These are phyloP conservation scores for Talaromyces rugulosus DNA, from an alignment of 2,329 filamentous ascomycete species.

Conservation along the genomic window DNA sequence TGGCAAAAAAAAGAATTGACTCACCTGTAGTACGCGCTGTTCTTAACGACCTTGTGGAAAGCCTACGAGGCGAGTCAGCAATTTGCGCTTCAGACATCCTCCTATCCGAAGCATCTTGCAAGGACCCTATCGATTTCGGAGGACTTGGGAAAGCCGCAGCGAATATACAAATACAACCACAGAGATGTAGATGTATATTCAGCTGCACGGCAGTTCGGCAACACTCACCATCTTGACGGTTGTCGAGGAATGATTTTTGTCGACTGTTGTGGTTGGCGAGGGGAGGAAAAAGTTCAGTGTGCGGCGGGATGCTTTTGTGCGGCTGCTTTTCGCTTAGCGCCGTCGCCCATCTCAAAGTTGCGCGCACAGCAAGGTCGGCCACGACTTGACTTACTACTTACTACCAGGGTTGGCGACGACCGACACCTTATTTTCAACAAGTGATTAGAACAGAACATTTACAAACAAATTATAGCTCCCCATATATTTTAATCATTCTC, in stretches of 20 bases:
- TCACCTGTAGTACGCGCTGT: slow-evolving; percentile 97
- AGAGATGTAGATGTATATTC: slow-evolving; percentile 11
- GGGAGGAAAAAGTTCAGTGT: slow-evolving; percentile 22
- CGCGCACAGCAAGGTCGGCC: slow-evolving; percentile 31
- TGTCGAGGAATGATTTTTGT: slow-evolving; percentile 32
- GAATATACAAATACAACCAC: background rate
- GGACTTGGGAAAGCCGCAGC: slow-evolving; percentile 13
- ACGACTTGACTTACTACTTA: slow-evolving; percentile 22
- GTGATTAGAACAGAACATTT: too few relatives aligned
- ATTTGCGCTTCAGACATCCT: slow-evolving; percentile 91
- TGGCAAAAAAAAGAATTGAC: slow-evolving; percentile 25
- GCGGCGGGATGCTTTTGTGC: slow-evolving; percentile 37
- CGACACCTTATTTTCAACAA: too few relatives aligned
- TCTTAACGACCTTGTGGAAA: slow-evolving; percentile 96
- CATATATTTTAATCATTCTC: too few relatives aligned
- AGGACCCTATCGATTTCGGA: slow-evolving; percentile 56
- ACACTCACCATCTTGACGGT: slow-evolving; percentile 45
- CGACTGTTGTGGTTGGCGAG: slow-evolving; percentile 29
- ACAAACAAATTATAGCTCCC: too few relatives aligned
- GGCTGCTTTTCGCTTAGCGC: slow-evolving; percentile 40
- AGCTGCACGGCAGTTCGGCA: slow-evolving; percentile 23
- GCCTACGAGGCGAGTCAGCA: slow-evolving; percentile 87
- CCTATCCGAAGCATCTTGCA: slow-evolving; percentile 97
- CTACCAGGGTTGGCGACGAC: slow-evolving; percentile 12
- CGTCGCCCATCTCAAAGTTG: slow-evolving; percentile 30